Conservation (phyloP, 129 eudicot species). For the Glebionis coronaria region DNA sequence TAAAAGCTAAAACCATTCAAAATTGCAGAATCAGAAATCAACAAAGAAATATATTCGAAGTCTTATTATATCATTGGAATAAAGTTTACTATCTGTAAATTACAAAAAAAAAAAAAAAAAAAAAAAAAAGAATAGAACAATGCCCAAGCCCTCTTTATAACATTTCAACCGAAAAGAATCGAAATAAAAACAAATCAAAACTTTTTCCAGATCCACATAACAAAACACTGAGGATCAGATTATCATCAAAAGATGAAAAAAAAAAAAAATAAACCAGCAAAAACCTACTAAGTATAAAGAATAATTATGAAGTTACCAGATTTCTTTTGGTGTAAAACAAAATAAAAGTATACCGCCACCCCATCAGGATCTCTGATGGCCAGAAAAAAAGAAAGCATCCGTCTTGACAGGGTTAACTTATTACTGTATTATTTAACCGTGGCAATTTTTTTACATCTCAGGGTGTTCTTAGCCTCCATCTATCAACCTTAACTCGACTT, state of each 20-base stretch:
- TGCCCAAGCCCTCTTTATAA: constrained; percentile 20
- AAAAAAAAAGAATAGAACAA: background rate
- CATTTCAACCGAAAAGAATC: background rate
- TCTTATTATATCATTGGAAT: constrained; percentile 21
- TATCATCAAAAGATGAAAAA: constrained; percentile 36
- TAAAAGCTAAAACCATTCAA: background rate
- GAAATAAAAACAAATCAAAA: constrained; percentile 26
- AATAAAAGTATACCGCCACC: constrained; percentile 34
- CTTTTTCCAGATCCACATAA: constrained; percentile 42
- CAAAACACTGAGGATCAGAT: constrained; percentile 45
- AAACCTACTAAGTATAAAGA: constrained; percentile 15
- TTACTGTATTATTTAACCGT: constrained; percentile 16
- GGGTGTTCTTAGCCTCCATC: constrained; percentile 42
- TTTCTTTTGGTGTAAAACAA: constrained; percentile 16
- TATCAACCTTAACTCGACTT: constrained; percentile 47
- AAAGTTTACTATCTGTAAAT: constrained; percentile 15
- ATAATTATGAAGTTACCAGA: constrained; percentile 15
- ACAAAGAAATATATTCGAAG: constrained; percentile 10
- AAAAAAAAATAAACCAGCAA: constrained; percentile 27
- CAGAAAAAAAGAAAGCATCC: constrained; percentile 38
- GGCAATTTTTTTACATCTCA: constrained; percentile 38
- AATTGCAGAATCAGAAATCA: background rate
- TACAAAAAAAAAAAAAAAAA: background rate
- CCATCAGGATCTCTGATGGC: constrained; percentile 34
- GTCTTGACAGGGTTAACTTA: constrained; percentile 23